Evolutionary conservation across 768 basidiomycete genomes (phyloP).

Genomic region (Leccinellum rugosiceps): DNA sequence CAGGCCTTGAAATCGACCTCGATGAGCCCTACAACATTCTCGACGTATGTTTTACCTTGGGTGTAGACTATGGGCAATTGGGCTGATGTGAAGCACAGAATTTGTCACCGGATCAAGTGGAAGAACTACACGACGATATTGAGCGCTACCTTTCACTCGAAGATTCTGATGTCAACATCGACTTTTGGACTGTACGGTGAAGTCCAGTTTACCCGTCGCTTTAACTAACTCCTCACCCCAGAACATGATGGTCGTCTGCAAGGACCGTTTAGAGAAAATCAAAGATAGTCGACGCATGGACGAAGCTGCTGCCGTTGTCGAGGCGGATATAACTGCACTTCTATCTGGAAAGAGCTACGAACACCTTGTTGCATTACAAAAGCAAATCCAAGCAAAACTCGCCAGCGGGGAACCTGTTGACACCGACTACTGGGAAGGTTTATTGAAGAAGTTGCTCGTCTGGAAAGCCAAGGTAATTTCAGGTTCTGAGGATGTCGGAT

Average conservation of each 20-base stretch:
- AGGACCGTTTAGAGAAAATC: conserved; percentile 80
- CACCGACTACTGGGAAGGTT: conserved; percentile 95
- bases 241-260: conserved; percentile 98
- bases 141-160: conserved; percentile 88
- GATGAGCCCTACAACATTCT: conserved; percentile 99
- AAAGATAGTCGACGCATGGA: conserved; percentile 60
- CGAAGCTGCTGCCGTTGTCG: conserved; percentile 73
- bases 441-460: conserved; percentile 88
- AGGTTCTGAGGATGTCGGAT: not conserved
- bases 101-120: conserved; percentile 80
- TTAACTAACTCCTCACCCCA: conserved; percentile 30
- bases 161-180: conserved; percentile 77
- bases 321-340: conserved; percentile 76
- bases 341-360: conserved; percentile 85
- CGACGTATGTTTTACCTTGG: conserved; percentile 55
- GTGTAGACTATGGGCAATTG: not conserved
- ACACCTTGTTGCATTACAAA: conserved; percentile 78
- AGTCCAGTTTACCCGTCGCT: not conserved
- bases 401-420: conserved; percentile 92
- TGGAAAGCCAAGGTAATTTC: conserved; percentile 89
- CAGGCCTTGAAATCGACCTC: conserved; percentile 93
- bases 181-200: conserved; percentile 89
- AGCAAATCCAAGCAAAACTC: conserved; percentile 84
- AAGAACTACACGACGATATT: conserved; percentile 94
- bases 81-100: conserved; percentile 48